Evolutionary conservation across 148 eudicot genomes (phyloP), one percentile per base, ranked within the genome.

Genomic region (Chenopodium quinoa): DNA sequence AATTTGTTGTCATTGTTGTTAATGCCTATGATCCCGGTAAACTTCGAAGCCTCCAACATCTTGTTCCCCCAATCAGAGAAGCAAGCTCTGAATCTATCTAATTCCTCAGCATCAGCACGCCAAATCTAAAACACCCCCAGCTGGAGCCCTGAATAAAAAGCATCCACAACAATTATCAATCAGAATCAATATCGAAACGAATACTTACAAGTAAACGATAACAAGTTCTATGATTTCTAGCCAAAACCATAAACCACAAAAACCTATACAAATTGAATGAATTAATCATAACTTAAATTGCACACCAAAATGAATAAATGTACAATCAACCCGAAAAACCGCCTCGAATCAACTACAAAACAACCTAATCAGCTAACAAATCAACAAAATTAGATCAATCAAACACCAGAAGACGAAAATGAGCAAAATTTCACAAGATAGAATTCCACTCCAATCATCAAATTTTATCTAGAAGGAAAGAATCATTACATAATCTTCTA

Each of bases 21-120:
- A 74, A 95, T 81, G 60, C 91, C 97, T 54, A 92, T 92, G 56
- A 93, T 89, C 73, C 93, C 97, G 2, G 93, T 86, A 75, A 93
- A 91, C 77, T 93, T 95, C 25, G 91, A 91, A 73, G 88, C 91
- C 91, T 96, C 99, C 97, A 93, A 86, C 97, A 93, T 96, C 86
- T 85, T 95, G 76, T 75, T 66, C 58, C 68, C 67, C 40, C 63
- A 13, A 48, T 52, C 67, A 82, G 77, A 54, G 29, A 84, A 68
- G 82, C 85, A 87, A 82, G 75, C 80, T 67, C 79, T 52, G 40
- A 65, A n/a, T 80, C 79, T 66, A 79, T 80, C 77, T 85, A 89
- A 75, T 81, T 82, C 58, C 74, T 75, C 83, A 88, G 86, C 85
- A 88, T 89, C 88, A 84, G 82, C 77, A 83, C 72, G 25, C 50